Evolutionary conservation across 2,329 filamentous ascomycete genomes (phyloP).

Genomic region (Cladophialophora bantiana): DNA sequence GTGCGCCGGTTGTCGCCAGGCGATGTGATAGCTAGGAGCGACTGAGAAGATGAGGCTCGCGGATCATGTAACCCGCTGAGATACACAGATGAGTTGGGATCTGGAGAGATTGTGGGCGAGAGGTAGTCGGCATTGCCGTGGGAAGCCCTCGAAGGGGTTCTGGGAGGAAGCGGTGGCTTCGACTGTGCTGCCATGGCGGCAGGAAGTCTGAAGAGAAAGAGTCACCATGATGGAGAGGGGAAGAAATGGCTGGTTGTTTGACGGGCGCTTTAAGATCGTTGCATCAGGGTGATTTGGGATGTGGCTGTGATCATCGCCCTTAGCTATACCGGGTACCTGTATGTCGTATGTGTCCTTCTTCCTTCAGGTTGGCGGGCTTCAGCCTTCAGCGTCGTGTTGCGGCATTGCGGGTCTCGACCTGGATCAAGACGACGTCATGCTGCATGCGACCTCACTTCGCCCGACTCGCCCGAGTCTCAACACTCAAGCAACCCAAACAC

Average conservation of each 20-base stretch:
- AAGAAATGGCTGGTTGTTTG: slow-evolving; percentile 4
- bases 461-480: not conserved
- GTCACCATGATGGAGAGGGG: not conserved
- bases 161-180: slow-evolving; percentile 24
- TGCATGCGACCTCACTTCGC: slow-evolving; percentile 4
- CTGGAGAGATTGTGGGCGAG: not conserved
- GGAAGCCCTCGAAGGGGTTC: not conserved
- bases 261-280: not conserved
- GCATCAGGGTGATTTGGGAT: not conserved
- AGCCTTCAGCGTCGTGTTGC: not conserved
- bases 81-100: slow-evolving; percentile 16
- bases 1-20: slow-evolving; percentile 50
- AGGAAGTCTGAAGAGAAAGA: slow-evolving; percentile 2
- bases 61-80: slow-evolving; percentile 41
- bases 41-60: slow-evolving; percentile 43
- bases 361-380: not conserved
- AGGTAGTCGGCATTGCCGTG: not conserved
- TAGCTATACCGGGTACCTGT: not conserved
- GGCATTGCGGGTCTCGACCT: not conserved
- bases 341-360: not conserved
- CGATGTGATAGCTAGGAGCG: slow-evolving; percentile 44
- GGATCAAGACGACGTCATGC: slow-evolving; percentile 11
- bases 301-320: slow-evolving; percentile 2
- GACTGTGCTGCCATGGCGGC: slow-evolving; percentile 28
- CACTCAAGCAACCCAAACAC: not conserved